Base-by-base conservation (phyloP, 345 rosid genomes). In the Stellera chamaejasme region DNA sequence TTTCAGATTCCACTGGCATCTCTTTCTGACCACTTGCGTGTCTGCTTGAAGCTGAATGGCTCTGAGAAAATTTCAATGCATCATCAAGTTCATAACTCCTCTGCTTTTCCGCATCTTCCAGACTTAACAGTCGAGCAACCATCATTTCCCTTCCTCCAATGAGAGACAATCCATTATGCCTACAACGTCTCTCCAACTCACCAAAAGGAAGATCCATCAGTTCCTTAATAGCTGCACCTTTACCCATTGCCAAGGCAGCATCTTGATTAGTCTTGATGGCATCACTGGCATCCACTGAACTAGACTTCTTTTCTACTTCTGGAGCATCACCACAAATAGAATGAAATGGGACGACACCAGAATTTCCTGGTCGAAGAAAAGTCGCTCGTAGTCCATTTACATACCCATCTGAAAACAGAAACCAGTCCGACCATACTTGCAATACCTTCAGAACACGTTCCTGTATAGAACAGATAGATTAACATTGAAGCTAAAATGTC, bases 381-480 rank as follows among this genome's bases (percentile, higher is more conserved):
- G 97, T 90, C 25, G 99, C 90, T 50, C 97, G 83, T 57, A 94
- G 74, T 62, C 99, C 99, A 66, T 82, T 76, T 54, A 94, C 90
- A 73, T 94, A 94, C 54, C 97, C 99, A 67, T 94, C 99, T 52
- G 97, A 90, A 69, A 94, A 94, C 56, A 94, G 90, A 81, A 94
- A 94, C 99, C 97, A 90, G 62, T 94, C 99, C 43, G 96, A 77
- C 99, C 99, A 93, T 44, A 93, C 99, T 70, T 93, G 97, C 77
- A 93, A 72, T 43, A 93, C 99, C 79, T 89, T 93, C 75, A 93
- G 74, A 53, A 93, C 90, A 41, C 97, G 90, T 74, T 94, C 97
- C 99, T 94, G 76, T 66, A 69, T 27, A 63, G 61, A 27, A 28
- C 54, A 60, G 63, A 16, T 32, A 49, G 25, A 6, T 25, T 45